Conservation (phyloP, 495 filamentous ascomycete genomes). For the Echria macrotheca region DNA sequence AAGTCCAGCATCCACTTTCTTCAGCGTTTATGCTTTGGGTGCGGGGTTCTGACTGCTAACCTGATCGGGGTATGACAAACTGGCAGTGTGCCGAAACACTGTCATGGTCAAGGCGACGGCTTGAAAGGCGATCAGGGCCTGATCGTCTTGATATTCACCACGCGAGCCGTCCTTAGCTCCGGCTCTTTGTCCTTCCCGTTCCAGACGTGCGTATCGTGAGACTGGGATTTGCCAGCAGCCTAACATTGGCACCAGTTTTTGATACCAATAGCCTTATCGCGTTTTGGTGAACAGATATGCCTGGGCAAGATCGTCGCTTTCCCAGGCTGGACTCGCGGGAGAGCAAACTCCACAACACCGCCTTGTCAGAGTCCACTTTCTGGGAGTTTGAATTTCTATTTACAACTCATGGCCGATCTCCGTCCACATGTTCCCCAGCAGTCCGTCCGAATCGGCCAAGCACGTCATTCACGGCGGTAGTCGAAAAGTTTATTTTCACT, state of each 20-base stretch:
- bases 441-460: background rate
- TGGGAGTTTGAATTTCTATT: too few relatives aligned
- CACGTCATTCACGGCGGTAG: too few relatives aligned
- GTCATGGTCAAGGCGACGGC: background rate
- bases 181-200: conserved; percentile 3
- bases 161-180: conserved; percentile 6
- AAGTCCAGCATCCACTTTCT: background rate
- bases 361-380: too few relatives aligned
- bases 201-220: background rate
- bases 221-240: background rate
- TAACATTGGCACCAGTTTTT: background rate
- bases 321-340: background rate
- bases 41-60: background rate
- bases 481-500: too few relatives aligned
- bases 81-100: background rate
- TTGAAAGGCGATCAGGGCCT: conserved; percentile 10
- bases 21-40: background rate
- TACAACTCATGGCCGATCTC: background rate
- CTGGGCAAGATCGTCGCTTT: background rate
- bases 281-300: background rate
- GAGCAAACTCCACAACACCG: too few relatives aligned
- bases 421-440: background rate
- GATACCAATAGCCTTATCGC: background rate
- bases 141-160: conserved; percentile 6
- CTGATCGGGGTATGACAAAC: background rate